Conservation (phyloP, 2,329 filamentous ascomycete genomes). For the Penicillium palitans region DNA sequence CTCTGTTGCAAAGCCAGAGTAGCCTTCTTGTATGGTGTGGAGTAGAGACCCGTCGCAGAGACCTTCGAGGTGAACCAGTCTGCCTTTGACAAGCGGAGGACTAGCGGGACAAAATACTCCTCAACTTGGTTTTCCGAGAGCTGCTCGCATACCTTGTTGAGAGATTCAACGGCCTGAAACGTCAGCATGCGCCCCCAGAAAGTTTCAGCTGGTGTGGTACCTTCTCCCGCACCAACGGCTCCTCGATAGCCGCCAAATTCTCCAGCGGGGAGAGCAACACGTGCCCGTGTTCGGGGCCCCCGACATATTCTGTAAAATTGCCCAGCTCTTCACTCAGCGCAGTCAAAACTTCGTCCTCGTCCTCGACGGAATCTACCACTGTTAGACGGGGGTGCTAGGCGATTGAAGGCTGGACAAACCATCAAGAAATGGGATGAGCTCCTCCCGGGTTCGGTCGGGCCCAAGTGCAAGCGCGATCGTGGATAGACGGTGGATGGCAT, state of each 20-base stretch:
- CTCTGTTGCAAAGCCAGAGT: constrained; percentile 84
- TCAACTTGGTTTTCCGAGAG: constrained; percentile 91
- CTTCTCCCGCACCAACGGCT: constrained; percentile 97
- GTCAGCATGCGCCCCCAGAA: constrained; percentile 8
- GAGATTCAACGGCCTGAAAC: constrained; percentile 86
- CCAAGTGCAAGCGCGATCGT: constrained; percentile 97
- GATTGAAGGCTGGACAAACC: constrained; percentile 62
- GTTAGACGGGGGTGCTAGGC: constrained; percentile 24
- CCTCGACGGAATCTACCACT: constrained; percentile 87
- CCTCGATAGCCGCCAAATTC: constrained; percentile 97
- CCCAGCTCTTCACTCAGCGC: constrained; percentile 96
- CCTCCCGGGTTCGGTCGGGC: constrained; percentile 93
- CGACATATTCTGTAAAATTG: constrained; percentile 95
- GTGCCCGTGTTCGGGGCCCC: constrained; percentile 88
- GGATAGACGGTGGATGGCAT: constrained; percentile 96
- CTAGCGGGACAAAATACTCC: constrained; percentile 94
- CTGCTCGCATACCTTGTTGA: constrained; percentile 98
- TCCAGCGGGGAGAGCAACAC: constrained; percentile 95
- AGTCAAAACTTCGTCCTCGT: constrained; percentile 97
- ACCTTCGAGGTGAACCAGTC: constrained; percentile 99
- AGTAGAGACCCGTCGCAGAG: constrained; percentile 93
- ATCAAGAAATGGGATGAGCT: constrained; percentile 98
- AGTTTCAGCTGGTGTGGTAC: constrained; percentile 47
- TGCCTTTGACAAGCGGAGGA: constrained; percentile 93
- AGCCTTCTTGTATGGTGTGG: constrained; percentile 88